Evolutionary conservation across 2,329 filamentous ascomycete genomes (phyloP), one percentile per base, ranked within the genome.

Genomic region (Hypoxylon sp.): DNA sequence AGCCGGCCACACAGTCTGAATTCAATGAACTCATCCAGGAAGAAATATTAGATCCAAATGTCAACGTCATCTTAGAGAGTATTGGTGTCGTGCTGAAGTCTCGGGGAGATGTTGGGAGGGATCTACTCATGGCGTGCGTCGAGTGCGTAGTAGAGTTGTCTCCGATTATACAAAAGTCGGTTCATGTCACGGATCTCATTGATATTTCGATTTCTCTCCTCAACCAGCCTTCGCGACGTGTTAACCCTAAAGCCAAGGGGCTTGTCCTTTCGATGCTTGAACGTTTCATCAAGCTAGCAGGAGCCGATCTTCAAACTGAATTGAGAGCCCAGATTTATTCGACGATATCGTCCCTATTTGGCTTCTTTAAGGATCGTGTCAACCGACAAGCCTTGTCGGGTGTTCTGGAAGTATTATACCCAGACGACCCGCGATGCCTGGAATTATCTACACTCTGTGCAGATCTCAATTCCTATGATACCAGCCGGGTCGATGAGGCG

Each of bases 191-290:
- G n/a, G 90, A 91, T 50, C 86, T 98, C 64, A 88, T 97, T 40
- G 89, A 91, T 66, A 94, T 97, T 55, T 91, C 92, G 0, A 90
- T 91, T 8, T 95, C 92, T 78, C 85, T 98, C 37, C 86, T 98
- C 33, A 90, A 92, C 70, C 94, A 97, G 75, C 94, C 95, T n/a
- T 89, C 92, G 25, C 90, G 92, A 68, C 87, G 91, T 59, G 94
- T 98, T 35, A 95, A 88, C 71, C 93, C 93, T 0, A 93, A 89
- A 74, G 92, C 92, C 6, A 98, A 98, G 82, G 89, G 92, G 6
- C 89, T 91, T 20, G 85, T 99, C 35, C 83, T 99, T 40, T 86
- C 90, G 49, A 93, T 97, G 57, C 82, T 98, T 17, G 90, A 96
- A 77, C 89, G 91, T 68, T 97, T 98, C 71, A 86, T 97, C 49